phyloP scores from a whole-genome alignment of 495 filamentous ascomycete genomes.

The Neurospora sp. region DNA sequence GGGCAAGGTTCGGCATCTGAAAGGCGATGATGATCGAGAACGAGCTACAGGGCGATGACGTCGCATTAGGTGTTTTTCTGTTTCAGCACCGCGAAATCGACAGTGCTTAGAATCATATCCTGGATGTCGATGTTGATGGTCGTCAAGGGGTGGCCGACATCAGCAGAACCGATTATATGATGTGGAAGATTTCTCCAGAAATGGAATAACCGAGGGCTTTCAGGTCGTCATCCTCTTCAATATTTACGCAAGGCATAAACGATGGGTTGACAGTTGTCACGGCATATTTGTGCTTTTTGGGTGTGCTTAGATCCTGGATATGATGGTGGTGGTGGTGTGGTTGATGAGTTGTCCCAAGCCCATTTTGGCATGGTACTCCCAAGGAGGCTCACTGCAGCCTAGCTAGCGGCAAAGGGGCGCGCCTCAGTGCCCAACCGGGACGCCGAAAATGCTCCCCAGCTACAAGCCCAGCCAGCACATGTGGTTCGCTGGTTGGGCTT shows the following conservation, averaged over 20 bases:
- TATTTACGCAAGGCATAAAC: neutral
- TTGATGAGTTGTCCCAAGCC: neutral
- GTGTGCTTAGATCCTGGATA: neutral
- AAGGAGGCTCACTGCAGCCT: constrained; percentile 23
- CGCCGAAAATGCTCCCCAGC: constrained; percentile 1
- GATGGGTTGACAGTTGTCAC: neutral
- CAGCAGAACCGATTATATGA: neutral
- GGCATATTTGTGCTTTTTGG: neutral
- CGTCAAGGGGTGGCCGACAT: neutral
- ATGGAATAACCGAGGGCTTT: neutral
- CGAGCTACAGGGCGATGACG: neutral
- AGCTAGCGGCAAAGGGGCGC: constrained; percentile 29
- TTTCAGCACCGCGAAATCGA: neutral
- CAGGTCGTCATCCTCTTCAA: neutral
- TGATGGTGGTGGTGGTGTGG: neutral
- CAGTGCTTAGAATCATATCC: neutral
- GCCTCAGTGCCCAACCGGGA: constrained; percentile 39
- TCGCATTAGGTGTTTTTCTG: neutral
- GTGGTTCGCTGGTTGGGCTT: constrained; percentile 21
- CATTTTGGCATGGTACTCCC: neutral
- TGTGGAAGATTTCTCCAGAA: neutral
- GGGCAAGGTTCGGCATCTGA: neutral
- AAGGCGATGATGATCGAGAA: neutral
- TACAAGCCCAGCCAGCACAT: neutral
- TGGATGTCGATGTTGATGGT: neutral